A percentile compares a stretch with the other conserved stretches of the same genome.
These are phyloP conservation scores for Mucor plumbeus DNA, from an alignment of 371 early-diverging fungal species.

Conservation along the genomic window DNA sequence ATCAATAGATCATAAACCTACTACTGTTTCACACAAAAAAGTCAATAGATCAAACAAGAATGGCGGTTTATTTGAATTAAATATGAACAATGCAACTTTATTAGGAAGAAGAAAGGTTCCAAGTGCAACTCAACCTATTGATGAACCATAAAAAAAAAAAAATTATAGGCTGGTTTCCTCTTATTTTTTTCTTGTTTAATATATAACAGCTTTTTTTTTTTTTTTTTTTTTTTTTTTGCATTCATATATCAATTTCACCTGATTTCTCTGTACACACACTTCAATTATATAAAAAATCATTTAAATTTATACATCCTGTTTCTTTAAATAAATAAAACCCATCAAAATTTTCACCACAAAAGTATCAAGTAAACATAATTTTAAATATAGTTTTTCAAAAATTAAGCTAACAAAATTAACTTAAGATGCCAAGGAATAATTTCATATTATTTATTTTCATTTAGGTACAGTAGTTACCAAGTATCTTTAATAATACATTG, in stretches of 20 bases:
- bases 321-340: background rate
- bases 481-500: too few relatives aligned
- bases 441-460: too few relatives aligned
- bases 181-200: background rate
- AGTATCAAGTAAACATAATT: too few relatives aligned
- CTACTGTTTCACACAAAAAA: constrained; percentile 8
- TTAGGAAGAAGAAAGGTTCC: constrained; percentile 57
- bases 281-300: background rate
- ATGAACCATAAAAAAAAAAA: constrained; percentile 5
- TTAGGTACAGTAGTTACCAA: too few relatives aligned
- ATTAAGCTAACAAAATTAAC: too few relatives aligned
- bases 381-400: too few relatives aligned
- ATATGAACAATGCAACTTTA: constrained; percentile 62
- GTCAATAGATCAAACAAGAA: constrained; percentile 17
- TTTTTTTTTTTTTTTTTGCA: background rate
- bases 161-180: constrained; percentile 4
- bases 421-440: too few relatives aligned
- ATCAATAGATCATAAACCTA: background rate
- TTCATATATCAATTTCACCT: background rate
- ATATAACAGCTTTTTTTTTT: background rate
- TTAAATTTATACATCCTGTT: background rate
- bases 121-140: constrained; percentile 18
- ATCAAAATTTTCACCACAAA: too few relatives aligned
- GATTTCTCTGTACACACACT: background rate
- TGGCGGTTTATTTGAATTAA: constrained; percentile 48